These are phyloP conservation scores for Syzygium oleosum DNA, from an alignment of 345 rosid species.

Conservation along the genomic window DNA sequence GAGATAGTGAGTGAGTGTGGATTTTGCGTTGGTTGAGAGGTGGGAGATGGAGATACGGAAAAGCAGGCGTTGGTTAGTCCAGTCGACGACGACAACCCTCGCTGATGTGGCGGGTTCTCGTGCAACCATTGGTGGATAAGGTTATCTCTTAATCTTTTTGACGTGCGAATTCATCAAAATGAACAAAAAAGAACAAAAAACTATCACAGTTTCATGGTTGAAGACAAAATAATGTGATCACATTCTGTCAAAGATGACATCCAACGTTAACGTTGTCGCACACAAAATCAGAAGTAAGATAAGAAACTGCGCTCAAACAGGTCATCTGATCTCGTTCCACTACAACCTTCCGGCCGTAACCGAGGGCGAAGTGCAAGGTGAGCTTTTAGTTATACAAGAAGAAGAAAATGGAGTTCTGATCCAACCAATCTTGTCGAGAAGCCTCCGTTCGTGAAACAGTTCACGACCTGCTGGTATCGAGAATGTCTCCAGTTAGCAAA, in stretches of 20 bases:
- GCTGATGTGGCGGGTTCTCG: conserved; percentile 51
- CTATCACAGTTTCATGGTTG: neutral
- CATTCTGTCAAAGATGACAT: neutral
- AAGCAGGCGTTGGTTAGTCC: neutral
- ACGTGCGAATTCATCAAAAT: neutral
- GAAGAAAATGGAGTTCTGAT: neutral
- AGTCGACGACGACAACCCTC: conserved; percentile 8
- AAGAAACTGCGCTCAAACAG: neutral
- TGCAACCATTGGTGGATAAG: conserved; percentile 33
- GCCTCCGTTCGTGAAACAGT: neutral
- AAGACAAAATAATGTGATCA: neutral
- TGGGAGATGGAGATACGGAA: conserved; percentile 17
- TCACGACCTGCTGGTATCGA: neutral
- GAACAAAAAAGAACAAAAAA: neutral
- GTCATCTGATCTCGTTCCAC: neutral
- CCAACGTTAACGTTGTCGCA: neutral
- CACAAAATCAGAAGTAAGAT: neutral
- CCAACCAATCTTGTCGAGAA: neutral
- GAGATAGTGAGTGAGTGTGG: neutral
- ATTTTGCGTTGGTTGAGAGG: conserved; percentile 14
- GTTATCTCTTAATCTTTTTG: conserved; percentile 28
- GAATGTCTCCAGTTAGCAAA: neutral
- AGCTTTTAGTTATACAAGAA: neutral
- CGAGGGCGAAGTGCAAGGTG: neutral
- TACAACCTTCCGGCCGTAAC: neutral